Evolutionary conservation across 108 stramenopile species (phyloP), one percentile per base, ranked within the genome.

Genomic region (Nitzschia sp.): DNA sequence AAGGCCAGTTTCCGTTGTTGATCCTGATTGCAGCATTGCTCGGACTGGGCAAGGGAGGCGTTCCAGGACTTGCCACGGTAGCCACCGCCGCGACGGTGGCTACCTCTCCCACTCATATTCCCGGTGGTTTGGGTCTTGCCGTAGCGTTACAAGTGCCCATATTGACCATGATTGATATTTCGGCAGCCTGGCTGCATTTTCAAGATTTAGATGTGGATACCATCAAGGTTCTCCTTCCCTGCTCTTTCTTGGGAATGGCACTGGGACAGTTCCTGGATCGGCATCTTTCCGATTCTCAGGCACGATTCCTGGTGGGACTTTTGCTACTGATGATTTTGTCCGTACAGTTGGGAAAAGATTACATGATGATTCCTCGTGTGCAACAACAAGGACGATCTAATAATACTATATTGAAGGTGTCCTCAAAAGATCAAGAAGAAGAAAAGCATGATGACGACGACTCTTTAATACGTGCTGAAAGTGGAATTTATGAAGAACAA

Each of bases 1-100:
- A 58, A 30, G 71, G 71, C 1, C 79, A 83, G 55, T 65, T 83
- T 16, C 76, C 75, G 47, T 53, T 79, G 11, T 59, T 83, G 1
- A 55, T 80, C 45, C 27, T 4, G 54, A 80, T 80, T 58, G 63
- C 82, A 1, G 67, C 77, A 8, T 23, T 83, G 30, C 32, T 83
- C 16, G 82, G 82, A 33, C 50, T 83, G 22, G 82, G 82, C 25
- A 83, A 83, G 27, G 82, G 82, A 5, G 82, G 82, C 25, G 79
- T 83, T 11, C 82, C 82, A 1, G 82, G 79, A 25, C 52, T 82
- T 45, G 81, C 77, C 13, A 83, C 76, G 26, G 52, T 83, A 2
- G 79, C 79, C 29, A 80, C 79, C 0, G 72, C 79, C 22, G 75
- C 75, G 25, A 79, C 78, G 1, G 82, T 83, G 26, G 66, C 80